Conservation (phyloP, 352 stramenopile species). For the Phytophthora agathidicida region DNA sequence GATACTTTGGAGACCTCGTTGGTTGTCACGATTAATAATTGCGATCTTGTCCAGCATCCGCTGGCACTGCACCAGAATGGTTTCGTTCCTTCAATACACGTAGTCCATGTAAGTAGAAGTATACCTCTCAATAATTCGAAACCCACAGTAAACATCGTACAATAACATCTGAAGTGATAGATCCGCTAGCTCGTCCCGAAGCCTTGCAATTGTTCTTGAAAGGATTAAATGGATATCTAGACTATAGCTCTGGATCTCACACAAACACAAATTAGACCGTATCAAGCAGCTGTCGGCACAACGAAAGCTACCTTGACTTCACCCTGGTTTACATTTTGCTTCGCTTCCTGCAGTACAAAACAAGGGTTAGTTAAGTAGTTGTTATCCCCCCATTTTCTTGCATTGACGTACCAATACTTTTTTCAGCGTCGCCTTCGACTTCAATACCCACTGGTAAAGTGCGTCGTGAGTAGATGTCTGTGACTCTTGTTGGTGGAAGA, state of each 20-base stretch:
- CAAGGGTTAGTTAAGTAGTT: too few species aligned
- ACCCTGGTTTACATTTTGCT: neutral
- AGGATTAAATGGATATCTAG: neutral
- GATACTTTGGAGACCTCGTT: neutral
- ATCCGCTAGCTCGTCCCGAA: neutral
- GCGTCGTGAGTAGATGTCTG: too few species aligned
- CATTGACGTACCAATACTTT: conserved; percentile 2
- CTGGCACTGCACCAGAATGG: conserved; percentile 9
- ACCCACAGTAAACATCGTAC: too few species aligned
- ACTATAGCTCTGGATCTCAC: conserved; percentile 1
- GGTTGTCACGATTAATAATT: conserved; percentile 5
- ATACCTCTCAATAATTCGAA: too few species aligned
- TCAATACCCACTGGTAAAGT: conserved; percentile 2
- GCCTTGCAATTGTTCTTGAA: neutral
- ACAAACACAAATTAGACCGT: neutral
- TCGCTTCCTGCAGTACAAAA: conserved; percentile 6
- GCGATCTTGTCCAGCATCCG: conserved; percentile 18
- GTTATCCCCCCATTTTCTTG: too few species aligned
- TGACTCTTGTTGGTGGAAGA: too few species aligned
- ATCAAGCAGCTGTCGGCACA: too few species aligned
- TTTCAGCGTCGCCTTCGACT: neutral
- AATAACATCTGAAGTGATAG: too few species aligned
- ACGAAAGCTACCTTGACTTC: conserved; percentile 5
- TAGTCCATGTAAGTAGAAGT: too few species aligned
- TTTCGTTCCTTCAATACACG: conserved; percentile 4